Evolutionary conservation across 2,329 filamentous ascomycete species (phyloP).

Genomic region (Curvularia eragrostidis): DNA sequence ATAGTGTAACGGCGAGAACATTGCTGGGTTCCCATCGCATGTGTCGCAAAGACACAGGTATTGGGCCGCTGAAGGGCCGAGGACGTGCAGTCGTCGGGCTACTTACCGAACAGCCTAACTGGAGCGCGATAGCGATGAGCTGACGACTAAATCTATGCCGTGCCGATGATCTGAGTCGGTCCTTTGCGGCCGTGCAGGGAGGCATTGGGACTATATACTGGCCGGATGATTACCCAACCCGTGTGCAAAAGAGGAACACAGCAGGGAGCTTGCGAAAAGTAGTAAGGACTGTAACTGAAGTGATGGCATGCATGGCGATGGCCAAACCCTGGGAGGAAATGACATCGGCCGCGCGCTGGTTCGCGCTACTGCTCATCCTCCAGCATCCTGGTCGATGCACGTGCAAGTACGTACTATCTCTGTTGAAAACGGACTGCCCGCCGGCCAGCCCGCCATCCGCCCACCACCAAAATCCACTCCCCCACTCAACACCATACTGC

Average conservation of each 20-base stretch:
- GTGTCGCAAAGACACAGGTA: slow-evolving; percentile 4
- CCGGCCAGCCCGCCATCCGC: neutral
- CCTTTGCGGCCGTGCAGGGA: neutral
- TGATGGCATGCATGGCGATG: slow-evolving; percentile 9
- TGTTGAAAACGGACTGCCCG: neutral
- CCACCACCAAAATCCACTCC: neutral
- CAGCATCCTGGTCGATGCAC: slow-evolving; percentile 3
- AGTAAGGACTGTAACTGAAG: slow-evolving; percentile 10
- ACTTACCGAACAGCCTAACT: slow-evolving; percentile 22
- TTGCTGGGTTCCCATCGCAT: slow-evolving; percentile 1
- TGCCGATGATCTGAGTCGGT: slow-evolving; percentile 2
- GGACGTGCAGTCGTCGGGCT: slow-evolving; percentile 12
- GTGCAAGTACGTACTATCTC: neutral
- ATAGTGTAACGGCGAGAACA: slow-evolving; percentile 3
- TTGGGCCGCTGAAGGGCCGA: slow-evolving; percentile 11
- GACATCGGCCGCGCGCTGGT: slow-evolving; percentile 16
- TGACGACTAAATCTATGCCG: slow-evolving; percentile 1
- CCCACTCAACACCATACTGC: slow-evolving; percentile 5
- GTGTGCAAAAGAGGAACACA: slow-evolving; percentile 4
- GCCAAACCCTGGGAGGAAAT: slow-evolving; percentile 8
- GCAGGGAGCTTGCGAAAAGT: slow-evolving; percentile 6
- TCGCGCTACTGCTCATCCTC: slow-evolving; percentile 6
- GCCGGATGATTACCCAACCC: neutral
- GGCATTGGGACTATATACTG: neutral
- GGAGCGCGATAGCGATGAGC: slow-evolving; percentile 14